Base-by-base conservation (phyloP, 148 eudicot species). In the Pharnaceum exiguum region DNA sequence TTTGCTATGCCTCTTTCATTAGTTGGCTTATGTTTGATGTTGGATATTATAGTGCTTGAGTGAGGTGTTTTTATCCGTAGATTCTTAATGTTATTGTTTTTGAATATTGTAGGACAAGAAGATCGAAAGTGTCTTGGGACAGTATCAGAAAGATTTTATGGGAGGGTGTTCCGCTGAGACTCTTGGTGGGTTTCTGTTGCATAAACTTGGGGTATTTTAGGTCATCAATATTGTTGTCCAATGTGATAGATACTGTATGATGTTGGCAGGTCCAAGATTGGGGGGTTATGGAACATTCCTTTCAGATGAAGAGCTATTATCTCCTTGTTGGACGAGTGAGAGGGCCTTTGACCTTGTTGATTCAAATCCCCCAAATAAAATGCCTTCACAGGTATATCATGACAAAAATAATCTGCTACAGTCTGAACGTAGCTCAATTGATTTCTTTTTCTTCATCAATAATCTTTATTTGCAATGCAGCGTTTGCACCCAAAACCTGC, bases 261-360 rank as follows among this genome's bases (percentile, higher is more conserved):
- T 55, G 33, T 57, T 38, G 61, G 53, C 59, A 77, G 82, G 82
- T 29, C 67, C 82, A 48, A 62, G 63, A 51, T 67, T 21, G 54
- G 82, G 82, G 35, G 78, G 63, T 23, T 77, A 77, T 73, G 82
- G 82, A 25, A 73, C 82, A 49, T 77, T 77, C 55, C 53, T 77
- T 46, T 72, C 69, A 33, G 63, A 60, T 53, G 56, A 73, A 46
- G 55, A 62, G 35, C 69, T 67, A n/a, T 54, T 67, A 28, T 55
- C 67, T 43, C 50, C 70, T n/a, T 23, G 52, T 48, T 46, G 49
- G 19, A 48, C 76, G 36, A 47, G 55, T 43, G 66, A 55, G 23
- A 63, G 61, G 48, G 51, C 28, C 47, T 70, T 55, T 43, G 48
- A 40, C 55, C 67, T 49, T 44, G 32, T 45, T 46, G 66, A 32